phyloP scores from a whole-genome alignment of 805 yeast species.

The Yarrowia sp. region DNA sequence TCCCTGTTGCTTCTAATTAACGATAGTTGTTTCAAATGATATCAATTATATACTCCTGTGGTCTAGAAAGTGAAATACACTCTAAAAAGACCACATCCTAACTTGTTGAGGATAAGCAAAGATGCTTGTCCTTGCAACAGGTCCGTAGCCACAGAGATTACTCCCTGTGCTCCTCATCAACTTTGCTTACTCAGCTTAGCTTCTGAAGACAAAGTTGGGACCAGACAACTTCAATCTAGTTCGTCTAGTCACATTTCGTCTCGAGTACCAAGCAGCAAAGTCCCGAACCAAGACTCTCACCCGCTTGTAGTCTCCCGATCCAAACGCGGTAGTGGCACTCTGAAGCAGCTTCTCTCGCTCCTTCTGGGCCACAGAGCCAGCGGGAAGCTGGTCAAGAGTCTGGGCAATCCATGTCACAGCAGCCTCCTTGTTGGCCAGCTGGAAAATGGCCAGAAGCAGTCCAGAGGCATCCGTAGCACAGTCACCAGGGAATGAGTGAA shows the following conservation, averaged over 20 bases:
- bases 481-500: constrained; percentile 67
- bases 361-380: constrained; percentile 56
- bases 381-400: constrained; percentile 57
- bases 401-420: constrained; percentile 62
- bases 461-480: constrained; percentile 72
- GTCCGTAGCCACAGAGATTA: neutral
- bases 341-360: constrained; percentile 62
- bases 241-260: constrained; percentile 57
- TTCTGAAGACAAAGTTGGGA: constrained; percentile 9
- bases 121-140: neutral
- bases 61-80: neutral
- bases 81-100: neutral
- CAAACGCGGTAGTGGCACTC: constrained; percentile 34
- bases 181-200: neutral
- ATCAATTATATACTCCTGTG: neutral
- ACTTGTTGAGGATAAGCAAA: neutral
- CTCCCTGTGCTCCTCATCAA: neutral
- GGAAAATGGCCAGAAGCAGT: constrained; percentile 59
- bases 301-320: constrained; percentile 66
- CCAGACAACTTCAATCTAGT: constrained; percentile 13
- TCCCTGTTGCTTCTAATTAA: no score
- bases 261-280: constrained; percentile 76
- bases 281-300: constrained; percentile 69
- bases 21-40: no score
- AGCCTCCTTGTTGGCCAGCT: constrained; percentile 40